Evolutionary conservation across 23 red algal species (phyloP), one percentile per base, ranked within the genome.

Genomic region (Cyanidium caldarium): DNA sequence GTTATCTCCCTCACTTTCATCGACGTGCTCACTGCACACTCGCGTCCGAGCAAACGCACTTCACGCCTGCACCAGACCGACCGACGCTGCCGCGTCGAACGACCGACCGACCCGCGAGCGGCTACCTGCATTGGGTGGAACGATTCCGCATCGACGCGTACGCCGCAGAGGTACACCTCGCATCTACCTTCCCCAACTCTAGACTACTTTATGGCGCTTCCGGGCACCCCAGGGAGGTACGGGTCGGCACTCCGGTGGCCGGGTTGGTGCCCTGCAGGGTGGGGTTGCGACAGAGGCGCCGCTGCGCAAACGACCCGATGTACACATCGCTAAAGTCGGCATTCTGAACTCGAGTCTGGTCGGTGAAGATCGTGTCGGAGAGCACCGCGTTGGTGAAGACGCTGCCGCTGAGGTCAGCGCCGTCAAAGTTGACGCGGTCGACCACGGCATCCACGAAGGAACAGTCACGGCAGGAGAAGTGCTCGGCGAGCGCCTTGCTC

Each of bases 281-380:
- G 31, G 77, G 65, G 75, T 94, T 94, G 25, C 40, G 36, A 58
- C 89, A 94, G 0, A 87, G 58, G 29, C 38, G 39, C 17, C 68
- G 45, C 41, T 75, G 74, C 13, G 74, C 78, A 74, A 84, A 94
- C 34, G 82, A 70, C 25, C 89, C 89, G n/a, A 94, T 86, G 80
- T 94, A 94, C 21, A 80, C 89, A 39, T 94, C 89, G 10, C 76
- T 81, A 57, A 82, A 94, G 71, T 94, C 82, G 2, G 77, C 78
- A 46, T 87, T 75, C 44, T 82, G 68, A 13, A 94, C 71, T 15
- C 57, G 82, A 29, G 89, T 82, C 26, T 77, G 35, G 2, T 87
- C 83, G 38, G 7, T 61, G 42, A 94, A 94, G 0, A 82, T 74
- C n/a, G 78, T 70, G 37, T 94, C 89, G 33, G 71, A 79, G 16